These are phyloP conservation scores for Monosporascus sp. DNA, from an alignment of 2,329 filamentous ascomycete species.

Conservation along the genomic window DNA sequence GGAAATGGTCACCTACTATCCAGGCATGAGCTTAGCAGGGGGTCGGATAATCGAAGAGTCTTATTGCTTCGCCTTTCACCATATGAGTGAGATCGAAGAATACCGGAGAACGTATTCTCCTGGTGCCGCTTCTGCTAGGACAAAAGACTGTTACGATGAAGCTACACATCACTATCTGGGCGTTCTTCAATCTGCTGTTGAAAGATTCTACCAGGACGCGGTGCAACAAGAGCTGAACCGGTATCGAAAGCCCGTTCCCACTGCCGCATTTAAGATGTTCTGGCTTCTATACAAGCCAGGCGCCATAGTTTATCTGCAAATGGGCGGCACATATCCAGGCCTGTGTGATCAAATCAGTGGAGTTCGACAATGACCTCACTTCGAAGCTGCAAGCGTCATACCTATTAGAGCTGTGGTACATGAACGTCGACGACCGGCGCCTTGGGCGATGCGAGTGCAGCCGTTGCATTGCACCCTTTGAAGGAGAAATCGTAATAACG, in stretches of 20 bases:
- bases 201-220: background rate
- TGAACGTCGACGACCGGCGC: conserved; percentile 4
- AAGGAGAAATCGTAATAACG: conserved; percentile 3
- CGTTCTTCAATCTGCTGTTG: background rate
- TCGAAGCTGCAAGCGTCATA: background rate
- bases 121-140: background rate
- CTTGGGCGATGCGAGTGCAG: background rate
- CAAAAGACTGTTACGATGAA: background rate
- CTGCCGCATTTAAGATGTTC: conserved; percentile 2
- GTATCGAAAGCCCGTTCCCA: background rate
- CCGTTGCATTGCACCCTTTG: conserved; percentile 1
- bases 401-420: conserved; percentile 1
- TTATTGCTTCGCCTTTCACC: background rate
- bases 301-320: conserved; percentile 2
- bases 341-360: background rate
- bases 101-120: background rate
- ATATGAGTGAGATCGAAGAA: background rate
- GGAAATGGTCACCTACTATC: background rate
- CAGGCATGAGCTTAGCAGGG: background rate
- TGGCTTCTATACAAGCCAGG: conserved; percentile 7
- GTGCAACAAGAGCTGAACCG: background rate
- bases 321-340: background rate
- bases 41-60: background rate
- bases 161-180: background rate
- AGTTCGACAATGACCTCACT: background rate